Conservation (phyloP, 1,284 basidiomycete species). For the Butyriboletus appendiculatus region DNA sequence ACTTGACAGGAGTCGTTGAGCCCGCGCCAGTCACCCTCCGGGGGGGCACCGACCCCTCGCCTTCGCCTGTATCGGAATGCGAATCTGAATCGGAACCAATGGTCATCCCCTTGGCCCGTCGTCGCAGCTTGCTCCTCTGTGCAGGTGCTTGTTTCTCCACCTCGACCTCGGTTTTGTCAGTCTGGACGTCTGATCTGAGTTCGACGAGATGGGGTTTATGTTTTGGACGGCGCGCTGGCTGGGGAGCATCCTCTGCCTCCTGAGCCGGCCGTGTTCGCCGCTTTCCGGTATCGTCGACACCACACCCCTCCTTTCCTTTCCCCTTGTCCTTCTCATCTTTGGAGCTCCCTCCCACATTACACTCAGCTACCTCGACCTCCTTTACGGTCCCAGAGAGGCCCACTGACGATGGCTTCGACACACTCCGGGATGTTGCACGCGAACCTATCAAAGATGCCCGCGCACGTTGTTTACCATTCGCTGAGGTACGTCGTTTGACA, state of each 20-base stretch:
- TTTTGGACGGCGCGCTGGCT: background rate
- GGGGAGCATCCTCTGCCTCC: background rate
- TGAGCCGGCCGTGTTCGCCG: background rate
- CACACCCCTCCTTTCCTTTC: background rate
- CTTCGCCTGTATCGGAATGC: background rate
- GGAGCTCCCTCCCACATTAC: background rate
- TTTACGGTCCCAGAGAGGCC: constrained; percentile 1
- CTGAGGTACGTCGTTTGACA: background rate
- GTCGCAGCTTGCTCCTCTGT: background rate
- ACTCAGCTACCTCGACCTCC: constrained; percentile 27
- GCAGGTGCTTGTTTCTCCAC: background rate
- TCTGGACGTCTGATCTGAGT: background rate
- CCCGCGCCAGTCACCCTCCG: constrained; percentile 5
- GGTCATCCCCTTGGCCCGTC: background rate
- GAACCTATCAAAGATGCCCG: background rate
- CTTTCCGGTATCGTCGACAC: background rate
- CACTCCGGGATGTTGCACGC: background rate
- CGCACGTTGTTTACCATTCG: background rate
- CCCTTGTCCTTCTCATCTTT: background rate
- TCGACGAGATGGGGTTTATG: background rate
- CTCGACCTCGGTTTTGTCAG: background rate
- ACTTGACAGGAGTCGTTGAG: constrained; percentile 28
- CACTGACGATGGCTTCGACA: constrained; percentile 10
- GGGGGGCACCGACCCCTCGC: constrained; percentile 10
- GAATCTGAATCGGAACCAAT: constrained; percentile 3